Conservation (phyloP, 2,329 filamentous ascomycete species). For the Beauveria bassiana region DNA sequence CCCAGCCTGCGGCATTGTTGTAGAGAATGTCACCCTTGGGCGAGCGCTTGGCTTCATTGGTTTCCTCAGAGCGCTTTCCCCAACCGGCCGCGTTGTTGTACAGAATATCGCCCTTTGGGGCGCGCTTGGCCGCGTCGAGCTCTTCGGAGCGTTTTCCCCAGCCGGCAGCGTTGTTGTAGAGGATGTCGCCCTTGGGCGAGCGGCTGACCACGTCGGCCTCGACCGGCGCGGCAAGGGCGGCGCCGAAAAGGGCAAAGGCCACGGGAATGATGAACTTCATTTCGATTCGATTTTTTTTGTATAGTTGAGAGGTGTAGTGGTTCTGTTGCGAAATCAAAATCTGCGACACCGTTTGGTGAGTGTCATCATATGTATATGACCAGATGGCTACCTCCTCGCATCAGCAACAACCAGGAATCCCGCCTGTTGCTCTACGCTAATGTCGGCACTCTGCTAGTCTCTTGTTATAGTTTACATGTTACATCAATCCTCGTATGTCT, state of each 20-base stretch:
- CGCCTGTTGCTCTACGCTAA: not conserved
- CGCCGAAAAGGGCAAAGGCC: constrained; percentile 10
- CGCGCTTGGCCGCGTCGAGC: not conserved
- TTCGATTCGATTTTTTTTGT: not conserved
- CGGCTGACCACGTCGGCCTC: not conserved
- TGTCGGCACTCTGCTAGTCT: not conserved
- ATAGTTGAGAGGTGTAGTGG: not conserved
- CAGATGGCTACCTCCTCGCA: not conserved
- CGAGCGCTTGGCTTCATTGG: not conserved
- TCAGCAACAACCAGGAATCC: not conserved
- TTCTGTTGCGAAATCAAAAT: not conserved
- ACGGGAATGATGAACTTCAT: constrained; percentile 11
- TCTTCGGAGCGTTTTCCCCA: no score
- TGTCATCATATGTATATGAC: not conserved
- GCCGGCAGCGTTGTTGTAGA: no score
- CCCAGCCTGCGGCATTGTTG: constrained; percentile 14
- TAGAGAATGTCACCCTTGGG: constrained; percentile 10
- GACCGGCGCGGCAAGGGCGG: constrained; percentile 10
- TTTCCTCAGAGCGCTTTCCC: constrained; percentile 7
- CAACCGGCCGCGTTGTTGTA: constrained; percentile 12
- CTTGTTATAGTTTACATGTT: not conserved
- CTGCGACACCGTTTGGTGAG: not conserved
- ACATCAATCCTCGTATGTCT: not conserved
- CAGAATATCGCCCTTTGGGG: constrained; percentile 2
- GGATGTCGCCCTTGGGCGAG: no score